Conservation (phyloP, 139 green algal species). For the Desmodesmus armatus region DNA sequence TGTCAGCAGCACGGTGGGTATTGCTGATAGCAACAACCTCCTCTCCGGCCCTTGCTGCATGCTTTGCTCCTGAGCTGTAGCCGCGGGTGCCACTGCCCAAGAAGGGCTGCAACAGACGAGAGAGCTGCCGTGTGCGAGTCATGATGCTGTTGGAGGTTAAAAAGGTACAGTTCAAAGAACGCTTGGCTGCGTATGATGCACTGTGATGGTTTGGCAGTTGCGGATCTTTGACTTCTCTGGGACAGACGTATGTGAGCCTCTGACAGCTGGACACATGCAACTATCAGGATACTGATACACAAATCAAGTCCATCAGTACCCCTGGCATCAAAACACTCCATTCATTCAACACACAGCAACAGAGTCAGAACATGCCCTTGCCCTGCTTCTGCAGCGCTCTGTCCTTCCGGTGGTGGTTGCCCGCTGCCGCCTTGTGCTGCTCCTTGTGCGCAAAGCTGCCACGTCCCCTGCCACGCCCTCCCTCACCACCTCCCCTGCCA, state of each 20-base stretch:
- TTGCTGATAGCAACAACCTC: constrained; percentile 45
- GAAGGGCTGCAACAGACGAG: background rate
- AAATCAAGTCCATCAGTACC: no score
- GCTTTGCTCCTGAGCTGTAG: background rate
- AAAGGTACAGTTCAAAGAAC: no score
- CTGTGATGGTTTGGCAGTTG: background rate
- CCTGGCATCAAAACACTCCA: background rate
- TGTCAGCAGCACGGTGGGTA: background rate
- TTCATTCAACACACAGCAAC: background rate
- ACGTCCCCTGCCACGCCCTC: constrained; percentile 12
- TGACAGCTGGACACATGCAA: no score
- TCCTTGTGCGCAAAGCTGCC: constrained; percentile 70
- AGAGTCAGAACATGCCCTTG: constrained; percentile 28
- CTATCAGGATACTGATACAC: no score
- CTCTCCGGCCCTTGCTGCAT: constrained; percentile 50
- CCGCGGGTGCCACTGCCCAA: constrained; percentile 16
- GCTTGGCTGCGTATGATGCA: background rate
- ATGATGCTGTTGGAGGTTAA: background rate
- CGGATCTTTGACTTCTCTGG: no score
- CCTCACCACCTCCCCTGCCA: constrained; percentile 16
- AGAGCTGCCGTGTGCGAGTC: background rate
- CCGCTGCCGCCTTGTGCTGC: constrained; percentile 79
- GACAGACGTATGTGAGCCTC: no score
- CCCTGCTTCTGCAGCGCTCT: constrained; percentile 68
- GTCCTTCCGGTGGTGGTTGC: constrained; percentile 85